Base-by-base conservation (phyloP, 768 basidiomycete genomes). In the Cystofilobasidium bisporidii region DNA sequence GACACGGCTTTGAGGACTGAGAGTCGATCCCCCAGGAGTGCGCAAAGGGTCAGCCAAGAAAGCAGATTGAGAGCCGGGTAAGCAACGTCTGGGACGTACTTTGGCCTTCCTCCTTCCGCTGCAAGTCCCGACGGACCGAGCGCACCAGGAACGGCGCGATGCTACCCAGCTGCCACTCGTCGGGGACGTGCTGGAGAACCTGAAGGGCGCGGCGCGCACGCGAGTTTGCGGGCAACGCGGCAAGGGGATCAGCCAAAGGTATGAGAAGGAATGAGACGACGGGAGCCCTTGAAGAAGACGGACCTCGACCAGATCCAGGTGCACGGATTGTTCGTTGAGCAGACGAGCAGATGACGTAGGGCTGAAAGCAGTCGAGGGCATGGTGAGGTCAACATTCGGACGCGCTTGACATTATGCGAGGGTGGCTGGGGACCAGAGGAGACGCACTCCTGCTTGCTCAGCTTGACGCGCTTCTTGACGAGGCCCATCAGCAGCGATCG, bases 261-360 rank as follows among this genome's bases (percentile, higher is more conserved):
- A n/a, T n/a, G n/a, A n/a, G n/a, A n/a, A n/a, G n/a, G n/a, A n/a
- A n/a, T n/a, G n/a, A n/a, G n/a, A n/a, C n/a, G n/a, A n/a, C n/a
- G n/a, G n/a, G n/a, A n/a, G n/a, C n/a, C n/a, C n/a, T n/a, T n/a
- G n/a, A n/a, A n/a, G n/a, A n/a, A n/a, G n/a, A 79, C 85, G 73
- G 74, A 92, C 90, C 74, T 91, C 87, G 20, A 85, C 71, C 8
- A 84, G 82, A 72, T 92, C 89, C 45, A 94, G 79, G 73, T 85
- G 86, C 69, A 84, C 81, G 11, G 86, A 87, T 74, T 92, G 91
- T 1, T 91, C 85, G 74, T 87, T 87, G 38, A 96, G 78, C 47
- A 94, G 77, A 38, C 81, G 81, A 9, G 87, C 82, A 3, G 82
- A 76, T 36, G 81, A 82, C 1, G 78, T 75, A 66, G 82, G 81